A percentile compares a stretch with the other conserved stretches of the same genome.
These are phyloP conservation scores for Pseudogymnoascus destructans DNA, from an alignment of 2,329 filamentous ascomycete species.

Conservation along the genomic window DNA sequence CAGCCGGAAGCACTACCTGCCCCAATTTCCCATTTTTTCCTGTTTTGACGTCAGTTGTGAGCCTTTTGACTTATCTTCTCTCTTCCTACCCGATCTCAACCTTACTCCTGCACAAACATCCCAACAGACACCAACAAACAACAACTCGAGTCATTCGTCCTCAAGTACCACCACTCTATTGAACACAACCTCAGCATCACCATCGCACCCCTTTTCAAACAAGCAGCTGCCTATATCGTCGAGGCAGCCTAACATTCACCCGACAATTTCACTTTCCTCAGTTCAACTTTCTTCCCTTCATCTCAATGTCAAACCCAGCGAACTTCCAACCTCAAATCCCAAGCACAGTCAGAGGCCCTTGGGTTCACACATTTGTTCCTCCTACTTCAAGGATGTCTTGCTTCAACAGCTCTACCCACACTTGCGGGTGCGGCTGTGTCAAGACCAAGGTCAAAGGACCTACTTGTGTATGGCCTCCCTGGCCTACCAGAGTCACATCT, in stretches of 20 bases:
- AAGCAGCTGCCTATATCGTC: not conserved
- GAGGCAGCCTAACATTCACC: not conserved
- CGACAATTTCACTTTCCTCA: not conserved
- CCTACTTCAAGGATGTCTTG: slow-evolving; percentile 17
- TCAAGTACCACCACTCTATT: not conserved
- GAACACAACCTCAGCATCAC: not conserved
- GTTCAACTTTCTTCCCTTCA: not conserved
- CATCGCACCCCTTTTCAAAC: not conserved
- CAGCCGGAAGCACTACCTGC: not conserved
- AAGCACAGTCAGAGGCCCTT: slow-evolving; percentile 42
- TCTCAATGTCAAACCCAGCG: slow-evolving; percentile 3
- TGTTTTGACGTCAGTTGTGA: not conserved
- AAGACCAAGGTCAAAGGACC: slow-evolving; percentile 1
- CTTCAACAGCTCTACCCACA: not conserved
- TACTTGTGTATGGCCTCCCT: not conserved
- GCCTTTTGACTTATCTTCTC: not conserved
- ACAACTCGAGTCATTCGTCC: not conserved
- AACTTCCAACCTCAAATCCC: slow-evolving; percentile 47
- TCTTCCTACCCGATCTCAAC: not conserved
- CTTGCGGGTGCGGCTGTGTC: not conserved
- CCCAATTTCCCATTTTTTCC: not conserved
- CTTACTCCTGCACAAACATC: not conserved
- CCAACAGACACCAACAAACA: not conserved
- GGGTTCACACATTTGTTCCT: slow-evolving; percentile 42
- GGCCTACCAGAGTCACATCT: not conserved